These are phyloP conservation scores for Oryza punctata DNA, from an alignment of 176 grass and related monocot genomes.

Conservation along the genomic window DNA sequence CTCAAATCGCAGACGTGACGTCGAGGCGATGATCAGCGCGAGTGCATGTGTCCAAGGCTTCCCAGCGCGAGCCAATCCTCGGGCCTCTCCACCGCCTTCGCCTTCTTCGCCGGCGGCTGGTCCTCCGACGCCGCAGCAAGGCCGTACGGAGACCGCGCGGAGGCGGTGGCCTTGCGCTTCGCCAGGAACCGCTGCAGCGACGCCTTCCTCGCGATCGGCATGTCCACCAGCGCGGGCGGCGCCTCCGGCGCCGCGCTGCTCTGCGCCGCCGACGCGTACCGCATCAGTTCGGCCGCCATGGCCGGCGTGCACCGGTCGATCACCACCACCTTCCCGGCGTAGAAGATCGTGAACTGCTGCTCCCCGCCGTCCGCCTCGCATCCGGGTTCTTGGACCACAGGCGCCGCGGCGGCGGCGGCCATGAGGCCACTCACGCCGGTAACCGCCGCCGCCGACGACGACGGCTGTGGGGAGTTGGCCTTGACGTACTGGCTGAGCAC, in stretches of 20 bases:
- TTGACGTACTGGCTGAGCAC: constrained; percentile 58
- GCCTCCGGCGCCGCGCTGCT: no score
- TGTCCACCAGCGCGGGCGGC: constrained; percentile 32
- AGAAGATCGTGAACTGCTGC: constrained; percentile 76
- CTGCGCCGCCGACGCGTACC: constrained; percentile 13
- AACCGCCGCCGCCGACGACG: no score
- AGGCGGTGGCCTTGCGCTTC: constrained; percentile 60
- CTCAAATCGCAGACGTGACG: neutral
- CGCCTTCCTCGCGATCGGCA: constrained; percentile 70
- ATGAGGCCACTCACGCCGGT: neutral
- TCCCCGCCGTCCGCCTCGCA: neutral
- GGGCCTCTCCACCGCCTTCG: neutral
- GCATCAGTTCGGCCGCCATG: constrained; percentile 48
- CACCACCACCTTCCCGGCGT: constrained; percentile 69
- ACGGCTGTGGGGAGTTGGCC: neutral
- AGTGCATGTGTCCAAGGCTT: constrained; percentile 31
- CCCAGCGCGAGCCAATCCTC: constrained; percentile 47
- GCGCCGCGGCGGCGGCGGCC: neutral
- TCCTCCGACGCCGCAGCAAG: neutral
- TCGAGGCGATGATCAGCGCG: neutral
- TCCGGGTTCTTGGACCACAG: neutral
- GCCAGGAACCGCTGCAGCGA: constrained; percentile 77
- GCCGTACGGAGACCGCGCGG: neutral
- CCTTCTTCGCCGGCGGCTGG: constrained; percentile 11
- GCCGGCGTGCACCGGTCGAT: constrained; percentile 57